These are phyloP conservation scores for Xylariaceae sp. DNA, from an alignment of 2,329 filamentous ascomycete genomes.

Conservation along the genomic window DNA sequence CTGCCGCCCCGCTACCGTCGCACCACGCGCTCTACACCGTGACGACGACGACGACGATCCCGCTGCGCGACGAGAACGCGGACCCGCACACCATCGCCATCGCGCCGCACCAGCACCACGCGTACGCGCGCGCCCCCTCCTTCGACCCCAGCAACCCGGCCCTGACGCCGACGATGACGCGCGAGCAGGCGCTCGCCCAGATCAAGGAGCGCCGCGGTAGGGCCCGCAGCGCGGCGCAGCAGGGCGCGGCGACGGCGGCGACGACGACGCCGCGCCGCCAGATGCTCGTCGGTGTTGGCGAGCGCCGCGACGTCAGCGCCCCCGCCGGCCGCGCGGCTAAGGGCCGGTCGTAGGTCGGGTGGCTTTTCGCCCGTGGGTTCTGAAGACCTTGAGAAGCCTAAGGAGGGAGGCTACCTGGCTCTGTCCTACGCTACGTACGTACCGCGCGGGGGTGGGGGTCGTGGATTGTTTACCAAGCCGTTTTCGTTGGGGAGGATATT, in stretches of 20 bases:
- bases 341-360: constrained; percentile 28
- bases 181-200: constrained; percentile 74
- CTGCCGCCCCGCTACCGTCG: constrained; percentile 42
- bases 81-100: constrained; percentile 23
- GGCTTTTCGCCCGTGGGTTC: background rate
- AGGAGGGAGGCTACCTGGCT: no score
- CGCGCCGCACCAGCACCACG: background rate
- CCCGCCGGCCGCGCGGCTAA: constrained; percentile 40
- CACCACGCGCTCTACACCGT: constrained; percentile 52
- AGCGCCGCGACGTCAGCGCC: constrained; percentile 53
- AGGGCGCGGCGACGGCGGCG: no score
- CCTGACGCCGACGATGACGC: constrained; percentile 66
- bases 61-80: constrained; percentile 49
- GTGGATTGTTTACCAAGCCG: no score
- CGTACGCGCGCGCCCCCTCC: constrained; percentile 36
- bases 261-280: constrained; percentile 63
- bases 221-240: constrained; percentile 68
- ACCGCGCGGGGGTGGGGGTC: no score
- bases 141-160: constrained; percentile 62
- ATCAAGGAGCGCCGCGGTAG: constrained; percentile 74
- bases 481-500: no score
- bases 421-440: no score
- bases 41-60: constrained; percentile 56
- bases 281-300: constrained; percentile 53
- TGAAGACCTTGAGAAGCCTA: no score